Conservation (phyloP, 2,329 filamentous ascomycete species). For the Fusarium sp. region DNA sequence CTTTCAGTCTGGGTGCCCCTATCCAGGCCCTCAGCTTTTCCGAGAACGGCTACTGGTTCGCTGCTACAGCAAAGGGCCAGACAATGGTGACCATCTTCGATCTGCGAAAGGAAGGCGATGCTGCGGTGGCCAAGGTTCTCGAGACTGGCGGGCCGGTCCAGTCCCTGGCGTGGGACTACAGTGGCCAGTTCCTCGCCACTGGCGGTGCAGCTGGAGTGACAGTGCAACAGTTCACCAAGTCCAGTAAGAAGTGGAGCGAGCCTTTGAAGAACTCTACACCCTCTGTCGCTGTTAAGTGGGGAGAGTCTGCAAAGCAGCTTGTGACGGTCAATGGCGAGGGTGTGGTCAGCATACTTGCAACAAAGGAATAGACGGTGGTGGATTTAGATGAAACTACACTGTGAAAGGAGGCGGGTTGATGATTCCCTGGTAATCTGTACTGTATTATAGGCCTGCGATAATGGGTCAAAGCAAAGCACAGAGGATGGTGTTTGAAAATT, state of each 20-base stretch:
- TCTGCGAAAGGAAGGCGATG: conserved; percentile 88
- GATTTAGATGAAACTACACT: conserved; percentile 15
- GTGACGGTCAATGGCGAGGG: conserved; percentile 81
- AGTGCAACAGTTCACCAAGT: conserved; percentile 90
- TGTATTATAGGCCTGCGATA: conserved; percentile 37
- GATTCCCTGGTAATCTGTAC: conserved; percentile 26
- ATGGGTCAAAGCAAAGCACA: conserved; percentile 29
- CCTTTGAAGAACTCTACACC: conserved; percentile 80
- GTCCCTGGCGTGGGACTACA: conserved; percentile 90
- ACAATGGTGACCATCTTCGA: conserved; percentile 89
- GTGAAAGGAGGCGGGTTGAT: conserved; percentile 7
- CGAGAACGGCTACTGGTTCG: conserved; percentile 97
- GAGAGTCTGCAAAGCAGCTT: conserved; percentile 76
- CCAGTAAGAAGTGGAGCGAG: conserved; percentile 89
- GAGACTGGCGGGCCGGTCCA: conserved; percentile 84
- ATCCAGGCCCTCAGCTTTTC: conserved; percentile 86
- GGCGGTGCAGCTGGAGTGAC: conserved; percentile 83
- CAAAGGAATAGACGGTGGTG: conserved; percentile 55
- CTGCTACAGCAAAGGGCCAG: conserved; percentile 81
- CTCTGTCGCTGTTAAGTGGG: conserved; percentile 82
- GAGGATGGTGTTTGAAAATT: conserved; percentile 39
- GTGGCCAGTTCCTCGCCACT: conserved; percentile 89
- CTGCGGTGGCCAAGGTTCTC: conserved; percentile 83
- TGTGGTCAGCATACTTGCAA: conserved; percentile 75
- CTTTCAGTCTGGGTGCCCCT: conserved; percentile 75